Percentiles rank a stretch among this genome's conserved stretches.
Evolutionary conservation across 176 grass and related monocot genomes (phyloP).

Genomic region (Leersia perrieri): DNA sequence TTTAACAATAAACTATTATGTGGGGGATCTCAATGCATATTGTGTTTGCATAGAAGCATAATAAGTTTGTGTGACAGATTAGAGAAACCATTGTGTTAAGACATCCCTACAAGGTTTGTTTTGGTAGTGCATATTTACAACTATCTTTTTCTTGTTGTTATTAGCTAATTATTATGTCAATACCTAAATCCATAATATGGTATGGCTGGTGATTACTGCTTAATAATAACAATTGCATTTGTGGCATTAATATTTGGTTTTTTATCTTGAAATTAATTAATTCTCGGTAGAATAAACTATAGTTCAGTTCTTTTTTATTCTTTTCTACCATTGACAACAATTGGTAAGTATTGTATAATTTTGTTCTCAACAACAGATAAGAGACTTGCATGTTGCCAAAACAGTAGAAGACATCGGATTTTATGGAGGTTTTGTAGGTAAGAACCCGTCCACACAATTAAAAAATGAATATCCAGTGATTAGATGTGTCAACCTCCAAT

Average conservation of each 20-base stretch:
- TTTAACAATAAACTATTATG: too few relatives aligned
- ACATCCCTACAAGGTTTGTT: neutral
- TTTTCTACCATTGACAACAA: neutral
- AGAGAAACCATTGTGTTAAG: neutral
- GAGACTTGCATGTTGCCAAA: constrained; percentile 85
- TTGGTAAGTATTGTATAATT: neutral
- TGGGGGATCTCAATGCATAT: too few relatives aligned
- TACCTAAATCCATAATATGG: too few relatives aligned
- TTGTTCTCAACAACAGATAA: constrained; percentile 51
- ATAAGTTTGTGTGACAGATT: too few relatives aligned
- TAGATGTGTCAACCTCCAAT: too few relatives aligned
- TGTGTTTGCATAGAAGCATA: too few relatives aligned
- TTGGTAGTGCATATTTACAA: neutral
- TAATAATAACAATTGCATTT: neutral
- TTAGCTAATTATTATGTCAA: too few relatives aligned
- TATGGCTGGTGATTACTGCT: too few relatives aligned
- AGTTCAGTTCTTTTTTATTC: neutral
- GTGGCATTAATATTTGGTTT: neutral
- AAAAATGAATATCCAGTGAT: neutral
- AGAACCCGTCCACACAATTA: neutral
- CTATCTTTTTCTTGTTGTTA: neutral
- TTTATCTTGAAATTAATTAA: neutral
- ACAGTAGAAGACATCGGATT: constrained; percentile 95
- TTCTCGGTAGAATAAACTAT: neutral
- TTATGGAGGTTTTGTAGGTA: constrained; percentile 94